phyloP scores from a whole-genome alignment of 1,284 basidiomycete genomes.

The Malassezia sympodialis region DNA sequence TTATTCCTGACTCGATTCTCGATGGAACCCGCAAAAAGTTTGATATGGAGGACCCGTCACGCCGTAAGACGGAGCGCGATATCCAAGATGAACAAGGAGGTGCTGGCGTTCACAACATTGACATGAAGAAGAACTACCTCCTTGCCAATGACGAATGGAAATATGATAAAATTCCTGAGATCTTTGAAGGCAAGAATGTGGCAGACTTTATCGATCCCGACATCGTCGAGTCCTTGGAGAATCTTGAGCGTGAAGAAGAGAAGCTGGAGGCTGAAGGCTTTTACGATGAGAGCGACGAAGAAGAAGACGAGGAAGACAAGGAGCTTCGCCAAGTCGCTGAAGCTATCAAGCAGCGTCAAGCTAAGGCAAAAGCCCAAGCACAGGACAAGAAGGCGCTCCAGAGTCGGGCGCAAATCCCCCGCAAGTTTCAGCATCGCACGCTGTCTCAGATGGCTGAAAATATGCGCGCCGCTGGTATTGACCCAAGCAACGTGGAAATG shows the following conservation, averaged over 20 bases:
- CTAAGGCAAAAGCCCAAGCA: constrained; percentile 62
- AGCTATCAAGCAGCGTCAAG: constrained; percentile 58
- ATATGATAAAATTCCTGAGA: constrained; percentile 86
- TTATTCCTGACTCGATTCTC: constrained; percentile 32
- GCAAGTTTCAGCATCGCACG: constrained; percentile 63
- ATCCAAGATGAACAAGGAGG: constrained; percentile 46
- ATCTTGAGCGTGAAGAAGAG: constrained; percentile 93
- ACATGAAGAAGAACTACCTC: constrained; percentile 65
- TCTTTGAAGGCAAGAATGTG: constrained; percentile 95
- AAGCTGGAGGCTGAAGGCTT: constrained; percentile 83
- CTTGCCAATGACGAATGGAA: constrained; percentile 90
- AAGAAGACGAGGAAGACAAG: constrained; percentile 83
- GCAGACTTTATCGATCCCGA: constrained; percentile 99
- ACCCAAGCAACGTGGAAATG: constrained; percentile 76
- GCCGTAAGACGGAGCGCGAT: constrained; percentile 39
- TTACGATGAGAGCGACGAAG: constrained; percentile 72
- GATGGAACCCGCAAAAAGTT: constrained; percentile 37
- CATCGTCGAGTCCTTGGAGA: constrained; percentile 90
- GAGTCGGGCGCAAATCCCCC: constrained; percentile 78
- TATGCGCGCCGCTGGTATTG: constrained; percentile 75
- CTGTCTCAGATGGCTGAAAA: constrained; percentile 71
- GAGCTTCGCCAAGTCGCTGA: constrained; percentile 62
- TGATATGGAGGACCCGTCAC: constrained; percentile 35
- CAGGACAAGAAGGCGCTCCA: constrained; percentile 79
- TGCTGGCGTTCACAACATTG: constrained; percentile 46